Conservation (phyloP, 2,329 filamentous ascomycete genomes). For the Xylariaceae sp. region DNA sequence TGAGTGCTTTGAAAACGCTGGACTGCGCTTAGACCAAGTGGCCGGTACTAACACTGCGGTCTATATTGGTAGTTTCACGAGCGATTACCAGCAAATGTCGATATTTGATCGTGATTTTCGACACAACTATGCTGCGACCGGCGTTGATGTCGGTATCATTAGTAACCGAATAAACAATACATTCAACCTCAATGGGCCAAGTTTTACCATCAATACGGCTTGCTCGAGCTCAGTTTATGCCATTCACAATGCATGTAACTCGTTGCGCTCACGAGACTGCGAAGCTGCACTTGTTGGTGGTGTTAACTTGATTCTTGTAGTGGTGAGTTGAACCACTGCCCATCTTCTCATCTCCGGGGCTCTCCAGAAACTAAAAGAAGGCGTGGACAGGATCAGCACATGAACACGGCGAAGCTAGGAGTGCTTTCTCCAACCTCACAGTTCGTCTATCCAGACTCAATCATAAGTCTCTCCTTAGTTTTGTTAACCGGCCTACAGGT, state of each 20-base stretch:
- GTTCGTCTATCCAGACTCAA: conserved; percentile 24
- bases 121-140: conserved; percentile 30
- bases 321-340: conserved; percentile 5
- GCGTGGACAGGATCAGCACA: conserved; percentile 19
- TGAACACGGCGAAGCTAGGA: conserved; percentile 30
- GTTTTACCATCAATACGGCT: conserved; percentile 18
- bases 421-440: conserved; percentile 33
- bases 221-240: conserved; percentile 36
- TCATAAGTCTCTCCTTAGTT: conserved; percentile 15
- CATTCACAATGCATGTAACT: conserved; percentile 27
- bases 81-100: conserved; percentile 27
- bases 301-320: conserved; percentile 29
- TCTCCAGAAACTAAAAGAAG: not conserved
- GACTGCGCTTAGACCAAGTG: conserved; percentile 29
- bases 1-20: conserved; percentile 38
- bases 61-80: conserved; percentile 22
- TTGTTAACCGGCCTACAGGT: conserved; percentile 21
- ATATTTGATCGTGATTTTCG: conserved; percentile 23
- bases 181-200: conserved; percentile 35
- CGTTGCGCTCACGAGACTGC: conserved; percentile 27
- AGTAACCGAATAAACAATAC: conserved; percentile 36
- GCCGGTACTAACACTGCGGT: conserved; percentile 29
- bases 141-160: conserved; percentile 34
- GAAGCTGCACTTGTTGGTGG: conserved; percentile 33
- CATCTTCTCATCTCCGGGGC: conserved; percentile 6